Evolutionary conservation across 2,329 filamentous ascomycete genomes (phyloP), one percentile per base, ranked within the genome.

Genomic region (Cordyceps farinosa): DNA sequence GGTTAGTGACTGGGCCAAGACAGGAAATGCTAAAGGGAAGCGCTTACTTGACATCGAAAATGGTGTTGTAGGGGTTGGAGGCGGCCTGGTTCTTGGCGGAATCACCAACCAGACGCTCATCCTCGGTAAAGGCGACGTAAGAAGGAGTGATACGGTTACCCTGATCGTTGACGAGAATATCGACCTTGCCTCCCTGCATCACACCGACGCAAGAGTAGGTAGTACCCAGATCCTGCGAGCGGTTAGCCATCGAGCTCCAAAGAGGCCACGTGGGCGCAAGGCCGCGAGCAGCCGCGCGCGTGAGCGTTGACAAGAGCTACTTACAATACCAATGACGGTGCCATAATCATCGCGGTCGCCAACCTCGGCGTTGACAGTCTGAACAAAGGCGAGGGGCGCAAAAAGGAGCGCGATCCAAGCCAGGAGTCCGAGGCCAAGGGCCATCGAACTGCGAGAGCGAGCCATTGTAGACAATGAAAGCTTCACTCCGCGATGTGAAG

Each of bases 41-140:
- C 47, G n/a, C 89, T 85, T 79, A 92, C 90, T 94, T 95, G 80
- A 92, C 82, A 74, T 94, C 90, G 74, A 83, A 94, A 75, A 94
- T 85, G 60, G 90, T 94, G 74, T 88, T 86, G 70, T 74, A 79
- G 52, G 90, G 91, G 84, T 94, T 94, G 63, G 87, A 79, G 67
- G 90, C 88, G 74, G 90, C 92, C 84, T 96, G 92, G 82, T 96
- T 96, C 89, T 97, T 97, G 73, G 92, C 92, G 73, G 95, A 92
- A 79, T 99, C 95, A 85, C 95, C 95, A 70, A 99, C 92, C 70
- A 99, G 85, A 76, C 95, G 89, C 81, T 98, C 95, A 68, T 97
- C 92, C 73, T 98, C 93, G 78, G 92, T 98, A 79, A 96, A 97
- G 74, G 92, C 92, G 76, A 97, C 92, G 80, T 95, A 97, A 68